phyloP scores from a whole-genome alignment of 2,329 filamentous ascomycete genomes.

The Colletotrichum simmondsii region DNA sequence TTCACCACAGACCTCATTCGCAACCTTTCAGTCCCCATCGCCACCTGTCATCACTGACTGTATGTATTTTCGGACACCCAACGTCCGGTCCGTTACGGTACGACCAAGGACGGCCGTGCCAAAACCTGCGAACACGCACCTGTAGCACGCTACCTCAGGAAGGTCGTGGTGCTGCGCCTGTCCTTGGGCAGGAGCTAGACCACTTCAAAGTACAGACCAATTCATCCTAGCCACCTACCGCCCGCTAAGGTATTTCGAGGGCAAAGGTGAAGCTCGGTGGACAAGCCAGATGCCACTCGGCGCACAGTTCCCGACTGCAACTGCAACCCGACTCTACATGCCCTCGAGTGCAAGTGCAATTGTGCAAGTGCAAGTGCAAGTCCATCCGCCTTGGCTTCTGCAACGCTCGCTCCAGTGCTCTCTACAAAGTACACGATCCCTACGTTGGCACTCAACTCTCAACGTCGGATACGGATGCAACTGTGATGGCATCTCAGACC shows the following conservation, averaged over 20 bases:
- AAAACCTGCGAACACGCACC: neutral
- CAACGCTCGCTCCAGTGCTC: neutral
- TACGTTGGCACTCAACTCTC: neutral
- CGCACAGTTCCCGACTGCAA: neutral
- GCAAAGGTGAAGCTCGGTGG: neutral
- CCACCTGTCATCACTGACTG: neutral
- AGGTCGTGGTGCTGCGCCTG: neutral
- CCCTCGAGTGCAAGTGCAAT: conserved; percentile 3
- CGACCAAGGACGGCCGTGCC: neutral
- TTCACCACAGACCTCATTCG: neutral
- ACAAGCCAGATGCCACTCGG: neutral
- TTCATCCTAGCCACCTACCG: conserved; percentile 18
- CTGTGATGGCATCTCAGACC: neutral
- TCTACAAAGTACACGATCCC: neutral
- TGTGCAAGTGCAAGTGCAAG: conserved; percentile 21
- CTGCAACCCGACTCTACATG: neutral
- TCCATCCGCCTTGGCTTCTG: conserved; percentile 8
- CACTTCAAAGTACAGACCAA: neutral
- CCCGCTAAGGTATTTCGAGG: neutral
- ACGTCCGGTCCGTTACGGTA: neutral
- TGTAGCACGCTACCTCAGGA: neutral
- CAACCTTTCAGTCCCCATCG: neutral
- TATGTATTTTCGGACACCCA: neutral
- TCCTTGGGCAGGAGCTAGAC: neutral
- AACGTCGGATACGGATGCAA: neutral